phyloP scores from a whole-genome alignment of 2,329 filamentous ascomycete species.

The Rosellinia necatrix region DNA sequence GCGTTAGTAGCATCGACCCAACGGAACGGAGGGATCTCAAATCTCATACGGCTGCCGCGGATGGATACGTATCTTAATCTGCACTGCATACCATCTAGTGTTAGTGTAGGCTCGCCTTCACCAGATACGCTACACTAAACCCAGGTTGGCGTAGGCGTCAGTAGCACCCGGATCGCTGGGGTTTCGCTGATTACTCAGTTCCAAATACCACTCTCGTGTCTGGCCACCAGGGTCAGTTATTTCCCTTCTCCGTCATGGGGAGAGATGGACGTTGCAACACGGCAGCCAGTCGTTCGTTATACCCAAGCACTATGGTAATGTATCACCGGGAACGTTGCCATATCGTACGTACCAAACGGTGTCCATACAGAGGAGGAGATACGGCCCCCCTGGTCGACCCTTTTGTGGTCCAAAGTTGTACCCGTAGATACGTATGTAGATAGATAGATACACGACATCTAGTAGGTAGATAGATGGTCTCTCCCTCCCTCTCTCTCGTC shows the following conservation, averaged over 20 bases:
- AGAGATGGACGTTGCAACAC: no score
- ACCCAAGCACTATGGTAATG: no score
- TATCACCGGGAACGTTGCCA: no score
- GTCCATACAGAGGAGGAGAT: background rate
- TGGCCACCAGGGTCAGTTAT: no score
- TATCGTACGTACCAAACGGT: background rate
- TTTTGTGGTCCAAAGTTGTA: background rate
- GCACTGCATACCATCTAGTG: conserved; percentile 1
- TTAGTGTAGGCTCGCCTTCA: no score
- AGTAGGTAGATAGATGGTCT: background rate
- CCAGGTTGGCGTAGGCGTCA: no score
- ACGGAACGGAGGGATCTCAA: conserved; percentile 38
- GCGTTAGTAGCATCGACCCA: conserved; percentile 39
- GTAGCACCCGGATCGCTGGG: conserved; percentile 27
- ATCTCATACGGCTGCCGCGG: conserved; percentile 27
- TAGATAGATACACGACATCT: background rate
- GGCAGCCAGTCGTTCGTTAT: no score
- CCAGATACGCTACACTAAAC: no score
- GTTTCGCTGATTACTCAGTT: background rate
- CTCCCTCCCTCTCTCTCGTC: conserved; percentile 8
- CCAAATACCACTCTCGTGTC: conserved; percentile 25
- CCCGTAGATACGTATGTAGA: background rate
- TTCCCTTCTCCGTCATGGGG: no score
- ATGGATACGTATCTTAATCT: conserved; percentile 22
- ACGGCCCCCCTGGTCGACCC: background rate